Evolutionary conservation across 176 grass and related monocot genomes (phyloP).

Genomic region (Avena sativa): DNA sequence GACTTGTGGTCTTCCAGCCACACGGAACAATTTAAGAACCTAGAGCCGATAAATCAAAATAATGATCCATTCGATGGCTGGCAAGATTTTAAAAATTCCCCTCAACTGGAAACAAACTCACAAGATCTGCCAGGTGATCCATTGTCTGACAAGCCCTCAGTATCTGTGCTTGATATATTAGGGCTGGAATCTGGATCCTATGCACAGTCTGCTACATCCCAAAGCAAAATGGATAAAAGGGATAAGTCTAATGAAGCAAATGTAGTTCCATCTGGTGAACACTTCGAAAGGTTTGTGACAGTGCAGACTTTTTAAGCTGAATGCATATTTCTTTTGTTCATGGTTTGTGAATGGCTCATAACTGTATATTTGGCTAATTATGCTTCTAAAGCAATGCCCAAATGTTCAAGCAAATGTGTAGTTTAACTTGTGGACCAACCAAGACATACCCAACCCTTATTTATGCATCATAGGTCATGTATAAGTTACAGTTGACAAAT

Average conservation of each 20-base stretch:
- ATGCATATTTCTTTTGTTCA: slow-evolving; percentile 31
- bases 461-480: neutral
- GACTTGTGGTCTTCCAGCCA: slow-evolving; percentile 42
- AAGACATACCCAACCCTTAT: slow-evolving; percentile 7
- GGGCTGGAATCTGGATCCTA: slow-evolving; percentile 34
- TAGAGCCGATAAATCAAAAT: slow-evolving; percentile 43
- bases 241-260: slow-evolving; percentile 45
- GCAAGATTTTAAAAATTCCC: slow-evolving; percentile 57
- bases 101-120: slow-evolving; percentile 39
- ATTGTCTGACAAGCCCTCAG: slow-evolving; percentile 36
- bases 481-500: slow-evolving; percentile 14
- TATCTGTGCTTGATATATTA: slow-evolving; percentile 31
- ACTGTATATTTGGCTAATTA: neutral
- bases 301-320: neutral
- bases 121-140: slow-evolving; percentile 39
- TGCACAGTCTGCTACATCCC: slow-evolving; percentile 23
- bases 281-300: slow-evolving; percentile 52
- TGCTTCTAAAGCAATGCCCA: neutral
- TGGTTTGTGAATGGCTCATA: neutral
- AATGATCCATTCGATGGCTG: slow-evolving; percentile 68
- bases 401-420: neutral
- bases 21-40: slow-evolving; percentile 43
- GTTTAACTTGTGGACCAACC: neutral
- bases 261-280: slow-evolving; percentile 31
- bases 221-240: slow-evolving; percentile 39